Percentiles rank a stretch among this genome's conserved stretches.
Conservation (phyloP, 495 filamentous ascomycete genomes). For the Glarea lozoyensis region DNA sequence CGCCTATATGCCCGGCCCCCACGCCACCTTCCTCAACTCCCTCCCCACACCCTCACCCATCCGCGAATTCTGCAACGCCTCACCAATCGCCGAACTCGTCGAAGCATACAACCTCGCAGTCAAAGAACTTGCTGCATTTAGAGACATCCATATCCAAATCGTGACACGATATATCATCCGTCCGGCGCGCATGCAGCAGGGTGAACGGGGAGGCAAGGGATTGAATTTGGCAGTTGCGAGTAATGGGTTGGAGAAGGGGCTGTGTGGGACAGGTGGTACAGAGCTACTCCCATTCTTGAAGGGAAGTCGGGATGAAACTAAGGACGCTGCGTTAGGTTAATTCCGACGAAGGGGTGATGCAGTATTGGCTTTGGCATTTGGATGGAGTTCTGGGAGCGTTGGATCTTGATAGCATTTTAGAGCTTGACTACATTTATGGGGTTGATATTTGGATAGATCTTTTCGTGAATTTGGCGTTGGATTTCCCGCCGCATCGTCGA, state of each 20-base stretch:
- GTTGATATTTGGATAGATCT: too few species aligned
- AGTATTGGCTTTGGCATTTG: too few species aligned
- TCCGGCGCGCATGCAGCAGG: slow-evolving; percentile 11
- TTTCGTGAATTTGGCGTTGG: too few species aligned
- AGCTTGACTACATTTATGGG: too few species aligned
- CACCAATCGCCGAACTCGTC: slow-evolving; percentile 2
- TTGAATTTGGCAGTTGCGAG: slow-evolving; percentile 18
- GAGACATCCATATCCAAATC: slow-evolving; percentile 24
- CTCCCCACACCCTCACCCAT: slow-evolving; percentile 16
- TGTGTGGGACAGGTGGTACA: slow-evolving; percentile 25
- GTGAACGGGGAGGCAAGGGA: slow-evolving; percentile 1
- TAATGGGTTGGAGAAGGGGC: slow-evolving; percentile 4
- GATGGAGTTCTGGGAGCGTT: too few species aligned
- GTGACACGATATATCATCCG: slow-evolving; percentile 25
- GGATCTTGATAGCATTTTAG: too few species aligned
- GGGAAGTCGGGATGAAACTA: slow-evolving; percentile 18
- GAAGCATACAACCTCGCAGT: slow-evolving; percentile 18
- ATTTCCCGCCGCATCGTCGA: too few species aligned
- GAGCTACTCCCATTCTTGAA: slow-evolving; percentile 22
- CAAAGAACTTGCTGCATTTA: slow-evolving; percentile 14
- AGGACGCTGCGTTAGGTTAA: background rate
- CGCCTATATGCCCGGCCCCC: slow-evolving; percentile 24
- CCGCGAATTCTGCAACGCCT: slow-evolving; percentile 8
- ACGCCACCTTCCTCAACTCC: slow-evolving; percentile 19
- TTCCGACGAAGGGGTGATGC: too few species aligned